Percentiles rank a stretch among this genome's conserved stretches.
Conservation (phyloP, 768 basidiomycete species). For the Serendipita sp. region DNA sequence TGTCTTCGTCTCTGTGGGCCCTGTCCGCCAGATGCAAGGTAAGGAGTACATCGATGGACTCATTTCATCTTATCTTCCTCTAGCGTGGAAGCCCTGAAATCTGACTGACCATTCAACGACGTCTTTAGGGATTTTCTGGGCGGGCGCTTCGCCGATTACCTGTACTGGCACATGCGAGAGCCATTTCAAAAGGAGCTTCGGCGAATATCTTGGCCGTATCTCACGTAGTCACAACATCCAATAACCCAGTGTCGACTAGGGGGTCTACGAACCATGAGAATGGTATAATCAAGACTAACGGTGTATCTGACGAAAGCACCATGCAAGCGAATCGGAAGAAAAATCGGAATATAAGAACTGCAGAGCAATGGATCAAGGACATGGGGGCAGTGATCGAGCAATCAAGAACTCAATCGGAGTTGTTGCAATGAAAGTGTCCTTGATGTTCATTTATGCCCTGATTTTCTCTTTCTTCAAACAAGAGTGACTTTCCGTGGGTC, state of each 20-base stretch:
- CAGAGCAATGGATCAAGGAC: neutral
- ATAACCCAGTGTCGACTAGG: neutral
- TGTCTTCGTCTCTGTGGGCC: conserved; percentile 26
- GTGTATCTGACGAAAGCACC: neutral
- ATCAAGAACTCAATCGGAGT: neutral
- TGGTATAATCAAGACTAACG: neutral
- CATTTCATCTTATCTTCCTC: neutral
- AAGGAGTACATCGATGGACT: conserved; percentile 19
- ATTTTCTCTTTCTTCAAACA: too few species aligned
- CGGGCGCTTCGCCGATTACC: conserved; percentile 85
- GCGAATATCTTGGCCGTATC: conserved; percentile 1
- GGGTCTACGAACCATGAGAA: neutral
- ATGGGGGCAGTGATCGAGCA: neutral
- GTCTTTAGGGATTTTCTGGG: conserved; percentile 73
- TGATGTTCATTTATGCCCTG: too few species aligned
- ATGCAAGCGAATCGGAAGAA: too few species aligned
- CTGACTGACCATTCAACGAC: conserved; percentile 15
- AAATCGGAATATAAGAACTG: neutral
- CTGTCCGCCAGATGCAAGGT: conserved; percentile 74
- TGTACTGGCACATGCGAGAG: conserved; percentile 76
- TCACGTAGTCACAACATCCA: neutral
- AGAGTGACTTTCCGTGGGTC: too few species aligned
- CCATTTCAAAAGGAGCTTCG: conserved; percentile 30
- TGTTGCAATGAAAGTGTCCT: too few species aligned
- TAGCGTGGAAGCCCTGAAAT: neutral